phyloP scores from a whole-genome alignment of 305 asterid species.

The Euphrasia arctica region DNA sequence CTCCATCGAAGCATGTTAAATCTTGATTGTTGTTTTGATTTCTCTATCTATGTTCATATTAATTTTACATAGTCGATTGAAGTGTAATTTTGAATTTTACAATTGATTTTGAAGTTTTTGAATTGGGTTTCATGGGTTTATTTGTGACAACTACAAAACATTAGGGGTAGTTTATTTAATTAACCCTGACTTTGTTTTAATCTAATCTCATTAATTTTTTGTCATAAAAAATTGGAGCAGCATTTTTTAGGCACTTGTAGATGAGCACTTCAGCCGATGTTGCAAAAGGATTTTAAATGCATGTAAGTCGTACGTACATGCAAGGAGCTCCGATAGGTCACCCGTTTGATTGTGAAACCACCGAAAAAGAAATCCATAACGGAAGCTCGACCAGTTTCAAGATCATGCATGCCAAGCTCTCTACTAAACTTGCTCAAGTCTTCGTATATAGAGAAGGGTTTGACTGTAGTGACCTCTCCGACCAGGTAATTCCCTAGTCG shows the following conservation, averaged over 20 bases:
- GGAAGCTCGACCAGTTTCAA: conserved; percentile 91
- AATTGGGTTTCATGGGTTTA: background rate
- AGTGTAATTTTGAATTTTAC: background rate
- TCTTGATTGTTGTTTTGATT: no score
- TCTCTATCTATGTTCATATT: no score
- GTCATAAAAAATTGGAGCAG: conserved; percentile 47
- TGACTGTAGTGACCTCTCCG: conserved; percentile 39
- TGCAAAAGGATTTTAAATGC: conserved; percentile 55
- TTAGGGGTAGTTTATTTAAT: background rate
- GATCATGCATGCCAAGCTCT: conserved; percentile 83
- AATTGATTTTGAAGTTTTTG: background rate
- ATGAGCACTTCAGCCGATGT: conserved; percentile 62
- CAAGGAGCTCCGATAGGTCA: conserved; percentile 71
- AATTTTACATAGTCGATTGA: no score
- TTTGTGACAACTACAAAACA: no score
- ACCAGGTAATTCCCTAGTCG: conserved; percentile 32
- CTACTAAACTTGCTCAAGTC: conserved; percentile 72
- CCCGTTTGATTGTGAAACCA: conserved; percentile 32
- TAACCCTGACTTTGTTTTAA: background rate
- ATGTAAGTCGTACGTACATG: conserved; percentile 77
- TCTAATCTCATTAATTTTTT: conserved; percentile 1
- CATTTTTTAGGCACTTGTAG: conserved; percentile 84
- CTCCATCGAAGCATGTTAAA: no score
- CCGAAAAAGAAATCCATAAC: conserved; percentile 37
- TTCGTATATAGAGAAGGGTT: conserved; percentile 68